These are phyloP conservation scores for Dioscorea zingiberensis DNA, from an alignment of 106 monocot genomes.

Conservation along the genomic window DNA sequence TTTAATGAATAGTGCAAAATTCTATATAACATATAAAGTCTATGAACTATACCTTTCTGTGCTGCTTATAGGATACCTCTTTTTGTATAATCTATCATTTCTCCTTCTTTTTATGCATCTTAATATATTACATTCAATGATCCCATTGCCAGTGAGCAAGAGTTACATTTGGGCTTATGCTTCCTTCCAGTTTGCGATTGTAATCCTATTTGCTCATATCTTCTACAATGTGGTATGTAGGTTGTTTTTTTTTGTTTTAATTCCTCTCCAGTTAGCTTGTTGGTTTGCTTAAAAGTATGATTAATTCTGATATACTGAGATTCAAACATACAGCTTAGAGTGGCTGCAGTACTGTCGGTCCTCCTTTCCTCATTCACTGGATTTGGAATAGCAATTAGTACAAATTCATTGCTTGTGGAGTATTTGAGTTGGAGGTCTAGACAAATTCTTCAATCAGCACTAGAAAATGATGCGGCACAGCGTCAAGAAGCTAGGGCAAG, in stretches of 20 bases:
- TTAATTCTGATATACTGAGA: background rate
- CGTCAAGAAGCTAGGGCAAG: constrained; percentile 3
- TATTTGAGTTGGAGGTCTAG: constrained; percentile 71
- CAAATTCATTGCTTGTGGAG: constrained; percentile 67
- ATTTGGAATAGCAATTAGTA: constrained; percentile 82
- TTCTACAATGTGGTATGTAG: constrained; percentile 78
- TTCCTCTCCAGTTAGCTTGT: background rate
- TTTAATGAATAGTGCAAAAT: too few species aligned
- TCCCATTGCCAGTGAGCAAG: constrained; percentile 48
- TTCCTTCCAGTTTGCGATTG: constrained; percentile 88
- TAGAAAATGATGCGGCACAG: constrained; percentile 17
- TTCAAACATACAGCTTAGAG: constrained; percentile 47
- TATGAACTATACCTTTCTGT: too few species aligned
- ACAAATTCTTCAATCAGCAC: constrained; percentile 32
- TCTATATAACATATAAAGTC: too few species aligned
- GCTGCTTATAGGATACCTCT: background rate
- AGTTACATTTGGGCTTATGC: constrained; percentile 90
- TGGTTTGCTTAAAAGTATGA: background rate
- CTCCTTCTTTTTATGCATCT: background rate
- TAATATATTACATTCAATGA: background rate
- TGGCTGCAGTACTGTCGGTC: constrained; percentile 61
- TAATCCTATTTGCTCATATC: constrained; percentile 91
- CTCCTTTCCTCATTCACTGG: constrained; percentile 89
- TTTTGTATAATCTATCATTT: background rate
- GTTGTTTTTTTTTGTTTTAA: background rate